These are phyloP conservation scores for Ophiocordyceps camponoti-leonardi DNA, from an alignment of 2,329 filamentous ascomycete genomes.

Conservation along the genomic window DNA sequence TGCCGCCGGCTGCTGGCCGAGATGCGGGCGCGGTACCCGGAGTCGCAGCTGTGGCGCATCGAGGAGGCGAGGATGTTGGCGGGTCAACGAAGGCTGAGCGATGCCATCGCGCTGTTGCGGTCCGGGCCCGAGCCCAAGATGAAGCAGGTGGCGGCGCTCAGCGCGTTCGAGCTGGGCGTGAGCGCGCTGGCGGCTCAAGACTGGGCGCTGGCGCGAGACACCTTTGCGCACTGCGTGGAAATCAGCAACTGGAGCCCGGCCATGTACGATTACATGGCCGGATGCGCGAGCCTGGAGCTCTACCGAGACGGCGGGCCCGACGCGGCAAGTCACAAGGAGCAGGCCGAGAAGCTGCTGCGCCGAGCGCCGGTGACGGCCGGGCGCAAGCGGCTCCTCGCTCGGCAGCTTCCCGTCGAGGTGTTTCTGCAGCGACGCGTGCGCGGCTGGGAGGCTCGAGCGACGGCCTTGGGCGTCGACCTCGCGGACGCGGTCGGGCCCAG, in stretches of 20 bases:
- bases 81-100: conserved; percentile 46
- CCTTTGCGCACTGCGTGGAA: conserved; percentile 58
- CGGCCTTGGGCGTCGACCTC: conserved; percentile 47
- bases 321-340: conserved; percentile 38
- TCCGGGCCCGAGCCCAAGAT: conserved; percentile 49
- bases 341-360: conserved; percentile 52
- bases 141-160: conserved; percentile 75
- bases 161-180: conserved; percentile 69
- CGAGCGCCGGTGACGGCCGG: conserved; percentile 60
- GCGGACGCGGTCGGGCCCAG: conserved; percentile 67
- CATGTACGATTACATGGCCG: conserved; percentile 80
- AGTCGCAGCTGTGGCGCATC: conserved; percentile 70
- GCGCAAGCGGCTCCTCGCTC: conserved; percentile 78
- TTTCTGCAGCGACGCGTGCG: conserved; percentile 70
- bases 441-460: conserved; percentile 73
- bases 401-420: conserved; percentile 75
- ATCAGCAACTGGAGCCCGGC: conserved; percentile 85
- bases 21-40: conserved; percentile 65
- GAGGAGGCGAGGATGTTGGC: conserved; percentile 71
- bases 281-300: conserved; percentile 58
- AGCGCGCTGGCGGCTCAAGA: conserved; percentile 64
- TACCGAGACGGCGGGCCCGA: conserved; percentile 47
- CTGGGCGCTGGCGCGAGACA: conserved; percentile 55
- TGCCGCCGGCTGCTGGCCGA: conserved; percentile 50
- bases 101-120: conserved; percentile 48